Evolutionary conservation across 2,329 filamentous ascomycete genomes (phyloP).

Genomic region (Epichloe scottii): DNA sequence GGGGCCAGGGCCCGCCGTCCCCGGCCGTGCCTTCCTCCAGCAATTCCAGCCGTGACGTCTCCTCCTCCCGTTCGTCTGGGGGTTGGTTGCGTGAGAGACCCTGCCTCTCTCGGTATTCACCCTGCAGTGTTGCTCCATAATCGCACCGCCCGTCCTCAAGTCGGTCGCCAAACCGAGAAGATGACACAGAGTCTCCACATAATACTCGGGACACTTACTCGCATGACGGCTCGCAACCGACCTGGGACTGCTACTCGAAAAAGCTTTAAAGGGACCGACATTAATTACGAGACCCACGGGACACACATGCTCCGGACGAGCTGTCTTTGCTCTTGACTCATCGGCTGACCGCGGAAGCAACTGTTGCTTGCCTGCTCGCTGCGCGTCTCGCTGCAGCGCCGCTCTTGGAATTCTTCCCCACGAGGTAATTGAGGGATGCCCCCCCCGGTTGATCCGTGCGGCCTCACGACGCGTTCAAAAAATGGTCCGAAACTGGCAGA

Average conservation of each 20-base stretch:
- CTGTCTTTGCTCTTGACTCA: not conserved
- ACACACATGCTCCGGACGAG: not conserved
- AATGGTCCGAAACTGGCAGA: not conserved
- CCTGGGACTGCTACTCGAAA: not conserved
- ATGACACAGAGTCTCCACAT: not conserved
- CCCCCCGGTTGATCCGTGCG: not conserved
- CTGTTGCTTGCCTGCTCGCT: not conserved
- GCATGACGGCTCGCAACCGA: not conserved
- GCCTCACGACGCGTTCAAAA: conserved; percentile 8
- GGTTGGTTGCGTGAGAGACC: too few species aligned
- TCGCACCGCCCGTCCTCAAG: not conserved
- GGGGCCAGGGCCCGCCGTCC: not conserved
- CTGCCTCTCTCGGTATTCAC: too few species aligned
- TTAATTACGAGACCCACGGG: conserved; percentile 1
- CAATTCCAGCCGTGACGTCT: too few species aligned
- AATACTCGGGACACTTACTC: not conserved
- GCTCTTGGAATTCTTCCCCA: not conserved
- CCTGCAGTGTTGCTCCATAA: too few species aligned
- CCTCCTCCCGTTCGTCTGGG: too few species aligned
- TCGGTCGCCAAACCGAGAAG: not conserved
- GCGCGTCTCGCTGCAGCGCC: not conserved
- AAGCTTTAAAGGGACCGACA: not conserved
- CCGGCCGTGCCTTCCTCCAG: not conserved
- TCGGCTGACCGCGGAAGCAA: not conserved
- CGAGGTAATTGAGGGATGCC: not conserved